These are phyloP conservation scores for Ustilago nuda DNA, from an alignment of 1,284 basidiomycete genomes.

Conservation along the genomic window DNA sequence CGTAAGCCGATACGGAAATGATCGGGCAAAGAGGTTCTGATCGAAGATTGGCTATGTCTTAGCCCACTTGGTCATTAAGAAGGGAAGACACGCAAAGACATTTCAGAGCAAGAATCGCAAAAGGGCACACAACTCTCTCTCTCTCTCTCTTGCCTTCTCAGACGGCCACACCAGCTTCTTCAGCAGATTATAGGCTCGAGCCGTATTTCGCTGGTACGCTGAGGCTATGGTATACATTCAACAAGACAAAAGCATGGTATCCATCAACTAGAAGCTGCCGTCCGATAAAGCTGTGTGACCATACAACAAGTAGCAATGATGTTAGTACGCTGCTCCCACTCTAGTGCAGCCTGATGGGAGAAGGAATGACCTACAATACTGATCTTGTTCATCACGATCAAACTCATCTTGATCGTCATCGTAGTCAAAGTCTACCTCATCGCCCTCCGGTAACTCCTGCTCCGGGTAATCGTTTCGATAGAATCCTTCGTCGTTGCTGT, in stretches of 20 bases:
- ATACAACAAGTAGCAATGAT: neutral
- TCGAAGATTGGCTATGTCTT: no score
- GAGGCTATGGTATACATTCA: neutral
- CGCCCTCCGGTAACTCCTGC: conserved; percentile 54
- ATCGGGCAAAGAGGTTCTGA: no score
- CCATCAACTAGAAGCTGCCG: conserved; percentile 27
- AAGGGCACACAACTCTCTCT: neutral
- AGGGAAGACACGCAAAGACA: no score
- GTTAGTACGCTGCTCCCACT: neutral
- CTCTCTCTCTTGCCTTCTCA: neutral
- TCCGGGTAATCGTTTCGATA: conserved; percentile 67
- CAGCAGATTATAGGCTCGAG: neutral
- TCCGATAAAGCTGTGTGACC: conserved; percentile 34
- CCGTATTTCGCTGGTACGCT: neutral
- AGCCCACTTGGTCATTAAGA: no score
- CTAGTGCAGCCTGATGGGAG: no score
- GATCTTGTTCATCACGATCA: conserved; percentile 44
- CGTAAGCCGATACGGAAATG: no score
- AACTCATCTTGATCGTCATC: conserved; percentile 44
- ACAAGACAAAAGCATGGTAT: neutral
- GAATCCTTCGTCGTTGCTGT: conserved; percentile 68
- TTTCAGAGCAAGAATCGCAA: neutral
- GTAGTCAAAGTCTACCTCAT: conserved; percentile 52
- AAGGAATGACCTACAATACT: conserved; percentile 40
- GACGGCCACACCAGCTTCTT: no score